Base-by-base conservation (phyloP, 1,284 basidiomycete genomes). In the Ustilago hordei region DNA sequence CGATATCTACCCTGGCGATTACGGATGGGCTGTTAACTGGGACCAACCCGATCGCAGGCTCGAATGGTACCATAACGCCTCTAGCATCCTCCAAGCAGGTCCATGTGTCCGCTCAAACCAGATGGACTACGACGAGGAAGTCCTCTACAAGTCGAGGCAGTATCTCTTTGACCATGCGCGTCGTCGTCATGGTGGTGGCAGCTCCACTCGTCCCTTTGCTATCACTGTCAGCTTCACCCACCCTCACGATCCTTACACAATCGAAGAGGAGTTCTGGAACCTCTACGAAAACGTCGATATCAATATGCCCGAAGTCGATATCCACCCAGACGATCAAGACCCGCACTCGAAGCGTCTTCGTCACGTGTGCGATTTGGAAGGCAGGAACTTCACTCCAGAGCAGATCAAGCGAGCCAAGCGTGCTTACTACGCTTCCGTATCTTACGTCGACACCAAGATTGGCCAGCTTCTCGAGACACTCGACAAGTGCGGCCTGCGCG, bases 91-190 rank as follows among this genome's bases (percentile, higher is more conserved):
- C 31, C 70, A 72, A 41, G 70, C 70, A 7, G 70, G 70, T 9
- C 70, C 70, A 3, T 72, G 70, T 34, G 70, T 72, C 28, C 70
- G 70, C 17, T 67, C 64, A 13, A 72, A 72, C 55, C 70, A 72
- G 70, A 72, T 72, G 70, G 70, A 72, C 57, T 72, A 67, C 54
- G 70, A 72, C 55, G 70, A 72, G 41, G 70, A 72, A 48, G 70
- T 67, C 17, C 64, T 72, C 39, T 67, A 72, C 70, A 72, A 72
- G 54, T 67, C 64, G 13, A 72, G 64, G 35, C 70, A 72, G 35
- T 72, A 67, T 23, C 64, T 72, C 35, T 72, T 67, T 34, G 70
- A 72, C 45, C 57, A 72, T 31, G 70, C 61, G 3, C 70, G 70
- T 41, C 58, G 64, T 9, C 53, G 43, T 11, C 38, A 31, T 17